These are phyloP conservation scores for Globisporangium carolinianum DNA, from an alignment of 352 stramenopile species.

Conservation along the genomic window DNA sequence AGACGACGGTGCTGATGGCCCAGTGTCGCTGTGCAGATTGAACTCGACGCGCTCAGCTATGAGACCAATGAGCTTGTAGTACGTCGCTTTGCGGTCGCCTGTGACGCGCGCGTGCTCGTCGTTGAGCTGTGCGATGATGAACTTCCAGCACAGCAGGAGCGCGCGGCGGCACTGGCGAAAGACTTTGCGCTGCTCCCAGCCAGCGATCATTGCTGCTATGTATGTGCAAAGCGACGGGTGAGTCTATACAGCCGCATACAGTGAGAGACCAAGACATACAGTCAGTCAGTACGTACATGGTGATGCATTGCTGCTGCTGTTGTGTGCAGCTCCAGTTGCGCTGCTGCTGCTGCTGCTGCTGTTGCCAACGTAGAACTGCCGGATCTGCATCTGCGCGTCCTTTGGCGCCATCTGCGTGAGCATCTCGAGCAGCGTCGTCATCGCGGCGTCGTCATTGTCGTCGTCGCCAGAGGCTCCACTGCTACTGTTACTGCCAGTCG, in stretches of 20 bases:
- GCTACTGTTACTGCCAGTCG: background rate
- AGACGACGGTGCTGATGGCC: slow-evolving; percentile 7
- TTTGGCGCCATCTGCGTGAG: slow-evolving; percentile 53
- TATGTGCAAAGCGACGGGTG: background rate
- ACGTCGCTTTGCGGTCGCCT: slow-evolving; percentile 36
- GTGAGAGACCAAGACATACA: background rate
- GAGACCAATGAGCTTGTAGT: slow-evolving; percentile 54
- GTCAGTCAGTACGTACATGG: slow-evolving; percentile 12
- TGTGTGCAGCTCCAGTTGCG: background rate
- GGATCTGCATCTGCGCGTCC: slow-evolving; percentile 47
- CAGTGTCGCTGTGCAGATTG: slow-evolving; percentile 25
- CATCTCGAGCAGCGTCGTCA: slow-evolving; percentile 29
- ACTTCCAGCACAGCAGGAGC: slow-evolving; percentile 65
- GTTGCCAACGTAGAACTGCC: slow-evolving; percentile 41
- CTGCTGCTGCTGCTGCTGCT: background rate
- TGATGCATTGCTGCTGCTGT: slow-evolving; percentile 6
- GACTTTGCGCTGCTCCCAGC: slow-evolving; percentile 30
- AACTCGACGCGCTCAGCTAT: slow-evolving; percentile 69
- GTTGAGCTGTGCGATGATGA: slow-evolving; percentile 50
- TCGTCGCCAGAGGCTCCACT: slow-evolving; percentile 3
- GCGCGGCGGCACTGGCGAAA: slow-evolving; percentile 55
- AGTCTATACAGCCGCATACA: background rate
- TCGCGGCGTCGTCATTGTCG: slow-evolving; percentile 9
- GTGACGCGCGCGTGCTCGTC: slow-evolving; percentile 25
- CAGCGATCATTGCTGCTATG: slow-evolving; percentile 16